Conservation (phyloP, 495 filamentous ascomycete genomes). For the Lophium mytilinum region DNA sequence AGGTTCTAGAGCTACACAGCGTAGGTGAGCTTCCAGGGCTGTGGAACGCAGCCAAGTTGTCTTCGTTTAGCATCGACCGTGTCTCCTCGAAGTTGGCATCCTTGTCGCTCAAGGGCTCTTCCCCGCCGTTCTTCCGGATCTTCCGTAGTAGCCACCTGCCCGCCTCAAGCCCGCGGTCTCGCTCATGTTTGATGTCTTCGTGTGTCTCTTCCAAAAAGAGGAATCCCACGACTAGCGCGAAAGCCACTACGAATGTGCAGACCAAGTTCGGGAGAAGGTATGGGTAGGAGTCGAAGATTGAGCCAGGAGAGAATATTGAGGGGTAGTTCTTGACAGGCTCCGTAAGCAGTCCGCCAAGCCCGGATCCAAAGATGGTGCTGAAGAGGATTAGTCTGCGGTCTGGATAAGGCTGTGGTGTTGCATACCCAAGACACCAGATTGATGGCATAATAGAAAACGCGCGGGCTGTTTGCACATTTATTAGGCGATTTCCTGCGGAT, state of each 20-base stretch:
- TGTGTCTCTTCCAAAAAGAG: conserved; percentile 96
- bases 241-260: conserved; percentile 66
- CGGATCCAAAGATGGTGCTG: conserved; percentile 76
- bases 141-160: conserved; percentile 63
- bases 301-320: conserved; percentile 58
- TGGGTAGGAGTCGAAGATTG: conserved; percentile 75
- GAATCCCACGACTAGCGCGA: conserved; percentile 74
- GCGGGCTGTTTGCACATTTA: conserved; percentile 45
- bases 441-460: conserved; percentile 97
- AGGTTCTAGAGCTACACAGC: conserved; percentile 26
- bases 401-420: not conserved
- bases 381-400: not conserved
- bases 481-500: conserved; percentile 1
- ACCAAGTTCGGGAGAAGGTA: conserved; percentile 93
- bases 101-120: conserved; percentile 25
- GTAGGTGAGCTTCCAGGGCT: conserved; percentile 49
- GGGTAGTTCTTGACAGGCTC: conserved; percentile 79
- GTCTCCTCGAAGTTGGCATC: conserved; percentile 36
- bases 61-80: conserved; percentile 40
- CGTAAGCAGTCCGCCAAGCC: conserved; percentile 82
- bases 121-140: conserved; percentile 29
- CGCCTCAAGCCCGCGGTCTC: conserved; percentile 66
- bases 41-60: conserved; percentile 55
- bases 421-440: conserved; percentile 86
- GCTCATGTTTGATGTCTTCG: conserved; percentile 65